Evolutionary conservation across 169 alveolate genomes (phyloP).

Genomic region (Plasmodium yoelii): DNA sequence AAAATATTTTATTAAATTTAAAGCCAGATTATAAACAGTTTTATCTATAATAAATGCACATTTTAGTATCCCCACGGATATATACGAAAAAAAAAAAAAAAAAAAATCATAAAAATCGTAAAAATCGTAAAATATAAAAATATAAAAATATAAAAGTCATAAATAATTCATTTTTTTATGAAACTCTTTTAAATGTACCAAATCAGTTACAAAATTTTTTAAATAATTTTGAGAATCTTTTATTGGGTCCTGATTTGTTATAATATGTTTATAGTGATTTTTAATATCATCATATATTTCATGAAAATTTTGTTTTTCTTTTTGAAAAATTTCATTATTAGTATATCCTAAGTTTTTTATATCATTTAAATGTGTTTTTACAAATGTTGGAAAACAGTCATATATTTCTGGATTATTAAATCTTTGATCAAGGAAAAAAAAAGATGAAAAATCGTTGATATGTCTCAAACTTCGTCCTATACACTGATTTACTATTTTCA

Average conservation of each 20-base stretch:
- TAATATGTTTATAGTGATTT: neutral
- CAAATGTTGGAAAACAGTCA: constrained; percentile 81
- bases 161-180: constrained; percentile 10
- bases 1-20: no score
- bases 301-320: constrained; percentile 8
- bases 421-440: constrained; percentile 93
- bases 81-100: no score
- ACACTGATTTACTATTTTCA: constrained; percentile 95
- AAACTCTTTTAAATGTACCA: neutral
- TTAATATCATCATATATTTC: neutral
- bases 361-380: constrained; percentile 50
- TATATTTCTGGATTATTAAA: constrained; percentile 68
- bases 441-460: constrained; percentile 94
- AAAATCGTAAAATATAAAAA: no score
- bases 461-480: constrained; percentile 98
- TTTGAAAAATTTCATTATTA: constrained; percentile 3
- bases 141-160: no score
- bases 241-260: neutral
- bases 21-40: no score
- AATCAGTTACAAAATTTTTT: constrained; percentile 5
- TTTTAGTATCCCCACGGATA: no score
- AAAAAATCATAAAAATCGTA: no score
- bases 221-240: neutral
- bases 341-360: neutral
- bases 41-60: no score